Percentiles rank a stretch among this genome's conserved stretches.
Evolutionary conservation across 257 asterid genomes (phyloP).

Genomic region (Buddleja alternifolia): DNA sequence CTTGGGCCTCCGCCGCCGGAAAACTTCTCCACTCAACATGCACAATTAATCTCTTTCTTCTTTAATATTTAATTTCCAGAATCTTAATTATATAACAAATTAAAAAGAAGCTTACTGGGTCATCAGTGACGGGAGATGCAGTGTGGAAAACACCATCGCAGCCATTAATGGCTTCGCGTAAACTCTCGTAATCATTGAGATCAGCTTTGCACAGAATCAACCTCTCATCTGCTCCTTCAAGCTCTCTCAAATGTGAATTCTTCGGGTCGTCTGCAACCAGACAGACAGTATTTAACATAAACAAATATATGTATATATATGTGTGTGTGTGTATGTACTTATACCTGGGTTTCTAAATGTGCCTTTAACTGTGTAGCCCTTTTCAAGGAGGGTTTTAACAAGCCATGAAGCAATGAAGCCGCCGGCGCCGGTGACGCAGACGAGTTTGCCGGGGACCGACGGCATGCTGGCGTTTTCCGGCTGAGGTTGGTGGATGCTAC

Average conservation of each 20-base stretch:
- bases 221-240: constrained; percentile 91
- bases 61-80: too few species aligned
- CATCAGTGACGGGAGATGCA: constrained; percentile 93
- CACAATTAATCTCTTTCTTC: not conserved
- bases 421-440: constrained; percentile 98
- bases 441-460: constrained; percentile 60
- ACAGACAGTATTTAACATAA: too few species aligned
- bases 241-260: constrained; percentile 73
- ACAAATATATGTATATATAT: not conserved
- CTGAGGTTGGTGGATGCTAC: not conserved
- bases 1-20: constrained; percentile 22
- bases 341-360: constrained; percentile 93
- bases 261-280: constrained; percentile 80
- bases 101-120: constrained; percentile 60
- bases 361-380: constrained; percentile 88
- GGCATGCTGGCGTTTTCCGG: constrained; percentile 70
- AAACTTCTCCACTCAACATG: not conserved
- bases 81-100: too few species aligned
- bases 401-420: constrained; percentile 99
- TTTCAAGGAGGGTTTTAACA: constrained; percentile 83
- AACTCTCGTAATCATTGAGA: constrained; percentile 75
- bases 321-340: too few species aligned
- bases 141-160: constrained; percentile 98
- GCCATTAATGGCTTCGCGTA: constrained; percentile 76
- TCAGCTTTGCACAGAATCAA: constrained; percentile 73